Evolutionary conservation across 805 yeast genomes (phyloP).

Genomic region (Myxozyma melibiosi): DNA sequence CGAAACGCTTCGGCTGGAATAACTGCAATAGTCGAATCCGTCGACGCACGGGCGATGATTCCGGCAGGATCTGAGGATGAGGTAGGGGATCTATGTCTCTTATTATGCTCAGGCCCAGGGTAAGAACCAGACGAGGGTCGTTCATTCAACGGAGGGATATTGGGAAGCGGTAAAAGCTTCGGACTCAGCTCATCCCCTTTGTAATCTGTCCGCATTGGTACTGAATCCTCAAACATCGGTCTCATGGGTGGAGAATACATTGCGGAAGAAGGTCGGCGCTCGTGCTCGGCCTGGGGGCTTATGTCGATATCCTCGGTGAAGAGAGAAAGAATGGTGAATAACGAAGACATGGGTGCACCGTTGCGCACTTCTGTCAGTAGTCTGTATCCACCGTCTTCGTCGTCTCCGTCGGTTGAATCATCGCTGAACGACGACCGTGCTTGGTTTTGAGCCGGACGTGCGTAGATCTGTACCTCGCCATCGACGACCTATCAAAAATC

Average conservation of each 20-base stretch:
- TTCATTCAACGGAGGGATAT: slow-evolving; percentile 23
- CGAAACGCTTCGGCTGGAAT: slow-evolving; percentile 85
- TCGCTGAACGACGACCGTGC: slow-evolving; percentile 28
- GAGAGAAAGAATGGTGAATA: slow-evolving; percentile 75
- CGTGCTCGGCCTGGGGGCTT: slow-evolving; percentile 5
- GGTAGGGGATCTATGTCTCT: background rate
- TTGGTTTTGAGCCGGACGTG: slow-evolving; percentile 47
- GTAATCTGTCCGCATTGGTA: slow-evolving; percentile 13
- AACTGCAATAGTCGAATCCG: slow-evolving; percentile 82
- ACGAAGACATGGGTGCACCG: slow-evolving; percentile 73
- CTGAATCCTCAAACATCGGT: slow-evolving; percentile 13
- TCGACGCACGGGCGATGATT: slow-evolving; percentile 73
- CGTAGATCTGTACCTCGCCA: slow-evolving; percentile 80
- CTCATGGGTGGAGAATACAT: slow-evolving; percentile 6
- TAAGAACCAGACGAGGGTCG: background rate
- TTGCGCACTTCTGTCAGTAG: slow-evolving; percentile 36
- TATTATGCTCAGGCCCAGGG: background rate
- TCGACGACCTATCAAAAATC: slow-evolving; percentile 57
- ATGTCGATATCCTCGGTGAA: slow-evolving; percentile 55
- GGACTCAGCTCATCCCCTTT: background rate
- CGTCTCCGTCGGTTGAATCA: slow-evolving; percentile 3
- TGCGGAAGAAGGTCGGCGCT: background rate
- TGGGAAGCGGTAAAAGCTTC: slow-evolving; percentile 15
- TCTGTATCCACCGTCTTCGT: slow-evolving; percentile 21
- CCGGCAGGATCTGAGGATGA: slow-evolving; percentile 37